Evolutionary conservation across 768 basidiomycete species (phyloP).

Genomic region (Infundibulicybe gibba): DNA sequence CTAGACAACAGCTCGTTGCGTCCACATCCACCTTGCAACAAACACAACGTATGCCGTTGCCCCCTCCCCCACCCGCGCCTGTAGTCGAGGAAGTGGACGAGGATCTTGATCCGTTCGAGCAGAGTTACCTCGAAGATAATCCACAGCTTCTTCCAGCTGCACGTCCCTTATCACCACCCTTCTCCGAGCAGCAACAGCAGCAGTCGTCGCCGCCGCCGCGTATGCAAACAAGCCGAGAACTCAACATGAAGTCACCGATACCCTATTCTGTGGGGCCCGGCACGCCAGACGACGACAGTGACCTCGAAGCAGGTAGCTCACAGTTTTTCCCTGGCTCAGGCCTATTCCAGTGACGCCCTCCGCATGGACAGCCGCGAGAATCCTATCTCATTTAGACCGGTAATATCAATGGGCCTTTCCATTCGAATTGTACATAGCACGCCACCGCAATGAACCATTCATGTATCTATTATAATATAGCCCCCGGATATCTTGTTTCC

Average conservation of each 20-base stretch:
- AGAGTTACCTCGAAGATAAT: slow-evolving; percentile 28
- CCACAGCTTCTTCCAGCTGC: slow-evolving; percentile 3
- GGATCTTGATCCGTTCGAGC: slow-evolving; percentile 38
- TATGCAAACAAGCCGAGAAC: slow-evolving; percentile 34
- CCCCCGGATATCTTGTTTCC: too few species aligned
- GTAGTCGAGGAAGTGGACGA: slow-evolving; percentile 23
- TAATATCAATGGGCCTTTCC: too few species aligned
- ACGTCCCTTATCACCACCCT: slow-evolving; percentile 1
- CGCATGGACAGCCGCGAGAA: too few species aligned
- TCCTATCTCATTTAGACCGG: too few species aligned
- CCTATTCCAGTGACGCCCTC: slow-evolving; percentile 18
- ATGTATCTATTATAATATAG: too few species aligned
- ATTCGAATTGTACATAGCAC: too few species aligned
- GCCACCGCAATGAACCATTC: too few species aligned
- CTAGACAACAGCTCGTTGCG: slow-evolving; percentile 15
- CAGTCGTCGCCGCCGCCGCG: neutral
- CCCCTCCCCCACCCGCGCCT: slow-evolving; percentile 7
- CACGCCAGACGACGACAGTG: slow-evolving; percentile 16
- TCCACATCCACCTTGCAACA: slow-evolving; percentile 18
- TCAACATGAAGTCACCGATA: slow-evolving; percentile 37
- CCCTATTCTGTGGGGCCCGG: slow-evolving; percentile 13
- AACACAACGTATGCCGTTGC: slow-evolving; percentile 22
- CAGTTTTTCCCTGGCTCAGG: slow-evolving; percentile 37
- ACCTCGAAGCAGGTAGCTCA: slow-evolving; percentile 19
- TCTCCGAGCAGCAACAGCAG: slow-evolving; percentile 8